phyloP scores from a whole-genome alignment of 1,284 basidiomycete species.

The Schizophyllum commune region DNA sequence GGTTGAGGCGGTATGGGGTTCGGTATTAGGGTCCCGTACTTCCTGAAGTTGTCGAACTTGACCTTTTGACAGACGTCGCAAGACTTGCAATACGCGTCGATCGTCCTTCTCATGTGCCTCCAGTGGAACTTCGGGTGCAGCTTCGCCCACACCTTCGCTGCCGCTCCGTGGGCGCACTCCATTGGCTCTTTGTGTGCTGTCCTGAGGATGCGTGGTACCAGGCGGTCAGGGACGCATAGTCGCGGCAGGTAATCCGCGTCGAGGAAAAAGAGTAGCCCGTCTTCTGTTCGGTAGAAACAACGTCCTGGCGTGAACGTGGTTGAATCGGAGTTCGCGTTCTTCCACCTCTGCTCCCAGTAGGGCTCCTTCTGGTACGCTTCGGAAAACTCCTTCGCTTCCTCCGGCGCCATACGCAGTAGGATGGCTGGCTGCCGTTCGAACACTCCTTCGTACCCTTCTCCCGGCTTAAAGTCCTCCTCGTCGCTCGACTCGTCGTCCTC shows the following conservation, averaged over 20 bases:
- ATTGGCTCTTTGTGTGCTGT: background rate
- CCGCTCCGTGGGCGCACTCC: constrained; percentile 1
- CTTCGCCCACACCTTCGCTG: background rate
- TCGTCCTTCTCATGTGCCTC: constrained; percentile 24
- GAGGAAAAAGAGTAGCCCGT: constrained; percentile 3
- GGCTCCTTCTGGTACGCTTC: background rate
- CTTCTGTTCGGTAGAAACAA: background rate
- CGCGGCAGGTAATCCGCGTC: constrained; percentile 1
- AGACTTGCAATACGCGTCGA: constrained; percentile 17
- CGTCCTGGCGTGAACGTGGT: background rate
- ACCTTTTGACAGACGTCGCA: constrained; percentile 33
- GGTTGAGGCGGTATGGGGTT: constrained; percentile 29
- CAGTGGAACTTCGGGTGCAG: constrained; percentile 18
- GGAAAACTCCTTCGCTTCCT: background rate
- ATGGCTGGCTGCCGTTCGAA: no score
- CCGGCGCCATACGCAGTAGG: no score
- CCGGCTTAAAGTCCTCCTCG: no score
- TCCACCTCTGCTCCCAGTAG: background rate
- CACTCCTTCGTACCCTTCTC: no score
- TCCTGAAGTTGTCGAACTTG: constrained; percentile 21
- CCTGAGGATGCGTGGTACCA: background rate
- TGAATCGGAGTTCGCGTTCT: no score
- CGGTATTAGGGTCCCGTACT: constrained; percentile 26
- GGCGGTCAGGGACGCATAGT: background rate
- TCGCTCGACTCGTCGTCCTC: no score